Percentiles rank a stretch among this genome's conserved stretches.
phyloP scores from a whole-genome alignment of 257 asterid species.

The Solanum bulbocastanum region DNA sequence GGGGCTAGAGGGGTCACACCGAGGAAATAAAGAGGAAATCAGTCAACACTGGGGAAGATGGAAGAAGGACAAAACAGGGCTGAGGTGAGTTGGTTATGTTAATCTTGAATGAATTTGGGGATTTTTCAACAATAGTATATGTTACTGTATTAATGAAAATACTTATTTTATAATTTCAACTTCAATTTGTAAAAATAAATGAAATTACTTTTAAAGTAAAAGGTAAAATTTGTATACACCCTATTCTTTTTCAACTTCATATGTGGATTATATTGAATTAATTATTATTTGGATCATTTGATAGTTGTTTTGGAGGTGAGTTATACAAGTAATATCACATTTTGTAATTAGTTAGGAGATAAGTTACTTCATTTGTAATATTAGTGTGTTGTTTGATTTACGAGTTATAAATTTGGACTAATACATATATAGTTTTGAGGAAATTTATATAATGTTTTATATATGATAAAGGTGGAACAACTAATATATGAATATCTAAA shows the following conservation, averaged over 20 bases:
- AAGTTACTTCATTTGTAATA: background rate
- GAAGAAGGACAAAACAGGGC: background rate
- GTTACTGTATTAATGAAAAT: background rate
- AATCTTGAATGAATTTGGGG: background rate
- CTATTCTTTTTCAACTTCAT: no score
- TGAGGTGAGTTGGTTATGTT: background rate
- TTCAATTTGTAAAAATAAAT: background rate
- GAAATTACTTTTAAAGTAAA: no score
- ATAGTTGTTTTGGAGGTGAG: background rate
- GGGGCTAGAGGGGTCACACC: background rate
- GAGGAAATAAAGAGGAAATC: background rate
- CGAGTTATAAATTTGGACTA: no score
- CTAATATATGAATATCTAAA: background rate
- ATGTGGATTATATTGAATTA: no score
- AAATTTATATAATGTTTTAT: no score
- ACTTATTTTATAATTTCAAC: background rate
- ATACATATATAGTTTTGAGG: no score
- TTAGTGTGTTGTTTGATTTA: background rate
- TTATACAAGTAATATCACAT: no score
- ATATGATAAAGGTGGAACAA: no score
- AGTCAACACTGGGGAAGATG: background rate
- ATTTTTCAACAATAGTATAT: background rate
- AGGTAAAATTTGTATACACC: background rate
- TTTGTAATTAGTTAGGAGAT: background rate
- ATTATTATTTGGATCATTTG: background rate